phyloP scores from a whole-genome alignment of 164 flowering plant species.

The Chloranthus sessilifolius region DNA sequence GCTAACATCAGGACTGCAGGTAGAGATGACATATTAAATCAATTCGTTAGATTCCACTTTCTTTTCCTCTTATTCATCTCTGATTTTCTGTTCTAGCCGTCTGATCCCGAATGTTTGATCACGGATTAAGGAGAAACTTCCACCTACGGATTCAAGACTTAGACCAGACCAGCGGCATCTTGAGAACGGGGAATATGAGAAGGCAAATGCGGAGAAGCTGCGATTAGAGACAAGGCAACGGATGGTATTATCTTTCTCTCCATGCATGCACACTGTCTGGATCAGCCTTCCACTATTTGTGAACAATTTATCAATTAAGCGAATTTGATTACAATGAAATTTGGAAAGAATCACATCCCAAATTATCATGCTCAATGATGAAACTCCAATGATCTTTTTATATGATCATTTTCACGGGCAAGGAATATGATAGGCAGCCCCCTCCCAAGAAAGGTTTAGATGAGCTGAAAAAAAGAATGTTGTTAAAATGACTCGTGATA shows the following conservation, averaged over 20 bases:
- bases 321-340: too few relatives aligned
- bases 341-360: too few relatives aligned
- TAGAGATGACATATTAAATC: conserved; percentile 30
- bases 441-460: too few relatives aligned
- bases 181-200: conserved; percentile 91
- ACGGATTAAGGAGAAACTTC: conserved; percentile 88
- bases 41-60: conserved; percentile 10
- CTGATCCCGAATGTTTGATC: conserved; percentile 58
- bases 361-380: too few relatives aligned
- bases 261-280: not conserved
- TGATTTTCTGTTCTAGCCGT: conserved; percentile 41
- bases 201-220: conserved; percentile 80
- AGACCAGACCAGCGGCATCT: conserved; percentile 93
- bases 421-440: too few relatives aligned
- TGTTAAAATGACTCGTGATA: too few relatives aligned
- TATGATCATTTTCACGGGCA: too few relatives aligned
- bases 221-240: conserved; percentile 84
- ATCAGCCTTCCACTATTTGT: too few relatives aligned
- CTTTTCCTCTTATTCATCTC: conserved; percentile 21
- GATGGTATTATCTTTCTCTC: conserved; percentile 43
- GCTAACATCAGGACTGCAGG: conserved; percentile 80
- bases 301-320: too few relatives aligned
- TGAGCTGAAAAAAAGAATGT: too few relatives aligned
- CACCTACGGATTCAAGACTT: conserved; percentile 92
- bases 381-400: too few relatives aligned